Conservation (phyloP, 805 yeast species). For the Kockiozyma suomiensis region DNA sequence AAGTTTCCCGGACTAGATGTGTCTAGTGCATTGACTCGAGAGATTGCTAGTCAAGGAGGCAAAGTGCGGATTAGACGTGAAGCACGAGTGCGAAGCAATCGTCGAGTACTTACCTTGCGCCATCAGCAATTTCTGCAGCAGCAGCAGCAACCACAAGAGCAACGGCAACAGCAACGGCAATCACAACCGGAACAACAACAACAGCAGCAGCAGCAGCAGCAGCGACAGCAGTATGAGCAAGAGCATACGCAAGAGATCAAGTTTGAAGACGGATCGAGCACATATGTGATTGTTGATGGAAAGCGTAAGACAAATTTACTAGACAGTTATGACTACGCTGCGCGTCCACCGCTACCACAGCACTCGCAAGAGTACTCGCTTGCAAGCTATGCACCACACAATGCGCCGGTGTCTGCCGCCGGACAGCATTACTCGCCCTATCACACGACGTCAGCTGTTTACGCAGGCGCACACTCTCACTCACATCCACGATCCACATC, state of each 20-base stretch:
- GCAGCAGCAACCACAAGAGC: constrained; percentile 5
- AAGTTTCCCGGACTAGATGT: constrained; percentile 43
- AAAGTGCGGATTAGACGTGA: constrained; percentile 40
- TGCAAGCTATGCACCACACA: background rate
- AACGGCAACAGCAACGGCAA: background rate
- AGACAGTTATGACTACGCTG: background rate
- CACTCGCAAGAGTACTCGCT: background rate
- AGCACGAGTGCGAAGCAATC: constrained; percentile 27
- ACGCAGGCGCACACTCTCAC: background rate
- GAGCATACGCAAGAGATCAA: background rate
- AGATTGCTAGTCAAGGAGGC: constrained; percentile 41
- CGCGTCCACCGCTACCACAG: background rate
- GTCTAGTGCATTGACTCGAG: constrained; percentile 40
- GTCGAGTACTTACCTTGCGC: constrained; percentile 1
- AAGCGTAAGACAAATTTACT: background rate
- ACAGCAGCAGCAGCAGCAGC: constrained; percentile 3
- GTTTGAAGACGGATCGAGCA: background rate
- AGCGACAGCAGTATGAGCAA: background rate
- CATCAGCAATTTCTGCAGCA: constrained; percentile 17
- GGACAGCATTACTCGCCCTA: background rate
- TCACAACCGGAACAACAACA: background rate
- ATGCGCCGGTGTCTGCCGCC: background rate
- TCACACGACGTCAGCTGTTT: background rate
- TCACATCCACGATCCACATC: background rate
- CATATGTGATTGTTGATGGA: background rate